Evolutionary conservation across 768 basidiomycete species (phyloP), one percentile per base, ranked within the genome.

Genomic region (Trametes cubensis): DNA sequence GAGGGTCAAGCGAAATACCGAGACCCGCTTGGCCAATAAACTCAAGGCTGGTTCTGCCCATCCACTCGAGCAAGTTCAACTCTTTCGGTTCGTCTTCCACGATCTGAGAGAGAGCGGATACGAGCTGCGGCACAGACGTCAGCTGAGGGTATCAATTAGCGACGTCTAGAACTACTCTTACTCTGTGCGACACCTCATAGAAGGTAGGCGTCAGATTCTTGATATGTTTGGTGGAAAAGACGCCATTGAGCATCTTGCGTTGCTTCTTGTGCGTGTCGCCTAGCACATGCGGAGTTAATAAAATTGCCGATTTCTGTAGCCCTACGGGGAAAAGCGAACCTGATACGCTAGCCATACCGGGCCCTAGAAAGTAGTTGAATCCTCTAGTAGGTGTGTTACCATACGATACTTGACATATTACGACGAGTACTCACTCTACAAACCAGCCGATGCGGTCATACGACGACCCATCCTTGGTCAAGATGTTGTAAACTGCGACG

Each of bases 261-360:
- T 84, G 82, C n/a, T 73, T 74, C 69, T 76, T 77, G 66, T 83
- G 82, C 8, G 64, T 76, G 68, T 65, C 76, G 69, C 57, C 82
- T 75, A 28, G 18, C 18, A 13, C n/a, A 3, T 10, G 6, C 17
- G 2, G 7, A 5, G n/a, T 51, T 6, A 51, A 18, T 51, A 13
- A 18, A 25, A 8, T 1, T 26, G 1, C 46, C n/a, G n/a, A 21
- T 21, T 21, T 14, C 25, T 18, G n/a, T 25, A 23, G 6, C 21
- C 11, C 18, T 49, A 4, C 30, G n/a, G n/a, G n/a, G n/a, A n/a
- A 25, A 10, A 49, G 21, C 54, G 14, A 6, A 41, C 28, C 23
- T 25, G 25, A 26, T 47, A 55, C 44, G 58, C 66, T 64, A 7
- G 40, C 13, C 11, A 61, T 51, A 25, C 63, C 60, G 7, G 60